Evolutionary conservation across 305 asterid genomes (phyloP), one percentile per base, ranked within the genome.

Genomic region (Stenogyne calaminthoides): DNA sequence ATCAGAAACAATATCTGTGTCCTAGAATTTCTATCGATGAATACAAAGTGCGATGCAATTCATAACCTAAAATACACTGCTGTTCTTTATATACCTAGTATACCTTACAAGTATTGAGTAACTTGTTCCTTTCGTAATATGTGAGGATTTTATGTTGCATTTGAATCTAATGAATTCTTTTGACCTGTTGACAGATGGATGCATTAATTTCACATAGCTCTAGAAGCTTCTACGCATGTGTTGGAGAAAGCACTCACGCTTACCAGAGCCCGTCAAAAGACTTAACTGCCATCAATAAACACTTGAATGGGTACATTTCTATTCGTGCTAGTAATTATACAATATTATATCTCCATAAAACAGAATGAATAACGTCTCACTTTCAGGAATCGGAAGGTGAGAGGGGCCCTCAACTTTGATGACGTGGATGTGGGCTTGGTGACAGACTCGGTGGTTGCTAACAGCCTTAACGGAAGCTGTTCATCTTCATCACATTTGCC

Each of bases 211-310:
- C 98, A 34, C 91, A 91, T 76, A 86, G 95, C 83, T 88, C 97
- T 18, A 95, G 91, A 85, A 95, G 99, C 87, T 91, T 88, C 70
- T 93, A 93, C 29, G 97, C 98, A 5, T 91, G 97, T 72, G 97
- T 91, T 64, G 99, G 99, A 68, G 98, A 95, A 80, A 95, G 99
- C 78, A 92, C 99, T 7, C 99, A 87, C 68, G 97, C 99, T 32
- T 95, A 88, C 78, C 99, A 92, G 86, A 92, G 97, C 89, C 99
- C 99, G 62, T 95, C 99, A 27, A 95, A 95, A 83, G 99, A 95
- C 80, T 81, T 95, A 64, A 89, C 89, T 0, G 94, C 89, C 77
- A 95, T 95, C 78, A 95, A 92, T 69, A 87, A 92, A 78, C 96
- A 92, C 54, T 75, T 95, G 86, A 95, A 92, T 18, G 93, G 98